Evolutionary conservation across 768 basidiomycete species (phyloP).

Genomic region (Kwoniella bestiolae): DNA sequence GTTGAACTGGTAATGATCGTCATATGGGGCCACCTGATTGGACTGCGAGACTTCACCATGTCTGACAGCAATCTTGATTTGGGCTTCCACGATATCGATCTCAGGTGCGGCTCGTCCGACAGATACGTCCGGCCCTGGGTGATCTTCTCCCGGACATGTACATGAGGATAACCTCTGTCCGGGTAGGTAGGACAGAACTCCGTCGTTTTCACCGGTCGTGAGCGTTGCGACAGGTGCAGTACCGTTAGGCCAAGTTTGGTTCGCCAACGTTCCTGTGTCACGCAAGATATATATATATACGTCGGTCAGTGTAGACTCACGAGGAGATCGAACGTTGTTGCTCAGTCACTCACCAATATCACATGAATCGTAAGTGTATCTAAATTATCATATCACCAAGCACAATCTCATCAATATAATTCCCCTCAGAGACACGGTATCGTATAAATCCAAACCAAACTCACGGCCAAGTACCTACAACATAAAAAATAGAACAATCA

Average conservation of each 20-base stretch:
- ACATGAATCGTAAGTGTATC: constrained; percentile 54
- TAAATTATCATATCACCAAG: not conserved
- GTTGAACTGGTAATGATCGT: constrained; percentile 60
- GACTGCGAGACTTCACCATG: constrained; percentile 67
- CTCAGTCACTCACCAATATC: constrained; percentile 60
- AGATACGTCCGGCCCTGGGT: constrained; percentile 77
- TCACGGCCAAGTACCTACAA: constrained; percentile 40
- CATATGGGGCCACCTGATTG: constrained; percentile 71
- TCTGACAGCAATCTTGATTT: constrained; percentile 70
- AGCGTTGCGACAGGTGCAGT: constrained; percentile 49
- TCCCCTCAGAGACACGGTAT: too few species aligned
- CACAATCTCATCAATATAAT: not conserved
- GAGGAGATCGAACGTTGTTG: too few species aligned
- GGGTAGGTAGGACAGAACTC: constrained; percentile 54
- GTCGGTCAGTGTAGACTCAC: too few species aligned
- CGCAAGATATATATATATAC: too few species aligned
- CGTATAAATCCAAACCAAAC: not conserved
- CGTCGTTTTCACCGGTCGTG: constrained; percentile 47
- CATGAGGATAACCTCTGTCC: constrained; percentile 66
- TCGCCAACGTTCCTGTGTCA: constrained; percentile 36
- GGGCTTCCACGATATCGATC: constrained; percentile 89
- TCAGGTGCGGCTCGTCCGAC: constrained; percentile 81
- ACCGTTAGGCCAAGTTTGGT: constrained; percentile 49
- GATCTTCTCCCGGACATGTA: constrained; percentile 81
- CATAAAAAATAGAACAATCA: not conserved